Evolutionary conservation across 305 asterid genomes (phyloP).

Genomic region (Vinca major): DNA sequence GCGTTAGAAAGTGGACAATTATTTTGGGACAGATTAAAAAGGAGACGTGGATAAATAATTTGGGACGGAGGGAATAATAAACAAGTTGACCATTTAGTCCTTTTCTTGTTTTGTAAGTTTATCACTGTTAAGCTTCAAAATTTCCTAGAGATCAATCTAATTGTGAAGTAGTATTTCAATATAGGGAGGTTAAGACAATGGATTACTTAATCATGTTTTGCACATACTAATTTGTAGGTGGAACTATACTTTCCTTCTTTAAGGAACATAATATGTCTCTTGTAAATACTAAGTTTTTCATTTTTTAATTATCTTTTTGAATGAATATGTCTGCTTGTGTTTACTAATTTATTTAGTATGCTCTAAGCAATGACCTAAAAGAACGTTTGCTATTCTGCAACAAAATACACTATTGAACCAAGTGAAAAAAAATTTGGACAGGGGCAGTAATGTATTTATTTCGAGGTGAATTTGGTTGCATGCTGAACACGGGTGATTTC

Average conservation of each 20-base stretch:
- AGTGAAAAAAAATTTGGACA: constrained; percentile 17
- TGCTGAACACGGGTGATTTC: constrained; percentile 81
- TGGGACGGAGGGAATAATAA: too few relatives aligned
- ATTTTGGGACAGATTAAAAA: too few relatives aligned
- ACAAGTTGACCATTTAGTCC: neutral
- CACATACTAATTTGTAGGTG: neutral
- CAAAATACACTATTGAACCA: neutral
- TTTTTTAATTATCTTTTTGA: neutral
- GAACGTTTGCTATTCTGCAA: too few relatives aligned
- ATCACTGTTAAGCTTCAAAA: neutral
- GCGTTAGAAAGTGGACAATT: too few relatives aligned
- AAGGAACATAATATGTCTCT: neutral
- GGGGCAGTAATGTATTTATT: constrained; percentile 87
- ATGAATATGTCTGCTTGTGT: neutral
- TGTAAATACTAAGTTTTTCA: neutral
- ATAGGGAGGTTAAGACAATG: neutral
- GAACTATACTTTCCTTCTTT: neutral
- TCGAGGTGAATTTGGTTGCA: constrained; percentile 73
- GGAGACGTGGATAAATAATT: too few relatives aligned
- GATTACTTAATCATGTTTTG: neutral
- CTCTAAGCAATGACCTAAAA: neutral
- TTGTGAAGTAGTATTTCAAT: neutral
- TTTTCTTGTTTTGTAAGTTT: neutral
- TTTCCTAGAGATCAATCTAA: neutral
- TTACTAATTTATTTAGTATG: neutral